Base-by-base conservation (phyloP, 2,329 filamentous ascomycete genomes). In the Fusarium staphyleae region DNA sequence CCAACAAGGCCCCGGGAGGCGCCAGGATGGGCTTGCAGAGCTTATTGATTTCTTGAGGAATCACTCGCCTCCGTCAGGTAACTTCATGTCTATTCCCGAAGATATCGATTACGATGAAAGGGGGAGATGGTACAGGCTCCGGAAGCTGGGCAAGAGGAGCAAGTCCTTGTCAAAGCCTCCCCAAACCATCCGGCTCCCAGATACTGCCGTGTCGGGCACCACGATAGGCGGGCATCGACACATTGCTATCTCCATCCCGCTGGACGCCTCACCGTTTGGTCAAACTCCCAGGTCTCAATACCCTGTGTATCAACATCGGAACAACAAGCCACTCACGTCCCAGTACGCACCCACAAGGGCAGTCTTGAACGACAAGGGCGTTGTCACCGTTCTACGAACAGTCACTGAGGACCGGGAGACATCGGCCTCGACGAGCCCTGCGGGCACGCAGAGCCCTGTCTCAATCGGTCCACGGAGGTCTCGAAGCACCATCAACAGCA, bases 191-290 rank as follows among this genome's bases (percentile, higher is more conserved):
- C 71, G 65, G 28, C 74, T 86, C 3, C 83, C 83, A 8, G 82
- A 86, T 64, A 79, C 79, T 18, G 82, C 82, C 11, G 74, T 86
- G 12, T 79, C 81, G 4, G 79, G 81, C 7, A 79, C 71, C 29
- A 86, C 82, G 0, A 79, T 69, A 6, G 77, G 74, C 3, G 83
- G 83, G 2, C 75, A 83, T 63, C 76, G 81, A 4, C 80, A 86
- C 61, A 85, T 87, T 57, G 81, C 83, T 52, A 86, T 86, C 44
- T 85, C 83, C 0, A 85, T 86, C 36, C 83, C 84, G 2, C 53
- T 79, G 11, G 77, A 83, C 57, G 72, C 81, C 51, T 77, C 76
- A 5, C 76, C 81, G 16, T 70, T 79, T 35, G 74, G 72, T 3
- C 56, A 62, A 29, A 61, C 57, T 26, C 65, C 67, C 15, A 65